Conservation (phyloP, 2,329 filamentous ascomycete genomes). For the Microthyrium microscopicum region DNA sequence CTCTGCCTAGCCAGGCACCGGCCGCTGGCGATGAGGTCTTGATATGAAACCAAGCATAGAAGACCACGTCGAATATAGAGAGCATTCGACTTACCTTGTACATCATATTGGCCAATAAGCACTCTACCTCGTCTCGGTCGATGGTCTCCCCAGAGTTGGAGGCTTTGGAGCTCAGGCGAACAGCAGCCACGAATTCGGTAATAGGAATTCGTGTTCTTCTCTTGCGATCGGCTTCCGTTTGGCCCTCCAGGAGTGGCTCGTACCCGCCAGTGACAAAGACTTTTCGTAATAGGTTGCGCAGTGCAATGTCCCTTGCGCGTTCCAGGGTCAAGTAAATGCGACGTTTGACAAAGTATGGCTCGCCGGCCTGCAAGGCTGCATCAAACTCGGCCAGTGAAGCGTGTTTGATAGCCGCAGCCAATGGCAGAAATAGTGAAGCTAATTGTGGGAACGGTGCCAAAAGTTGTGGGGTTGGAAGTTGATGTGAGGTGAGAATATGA, state of each 20-base stretch:
- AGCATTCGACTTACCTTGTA: constrained; percentile 58
- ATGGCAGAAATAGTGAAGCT: constrained; percentile 59
- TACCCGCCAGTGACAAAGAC: constrained; percentile 77
- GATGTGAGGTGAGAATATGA: constrained; percentile 72
- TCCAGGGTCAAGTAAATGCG: constrained; percentile 93
- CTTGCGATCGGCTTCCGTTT: constrained; percentile 43
- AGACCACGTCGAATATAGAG: constrained; percentile 5
- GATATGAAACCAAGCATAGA: not conserved
- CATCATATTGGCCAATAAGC: constrained; percentile 86
- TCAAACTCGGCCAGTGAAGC: constrained; percentile 79
- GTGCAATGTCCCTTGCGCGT: constrained; percentile 73
- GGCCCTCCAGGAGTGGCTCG: constrained; percentile 56
- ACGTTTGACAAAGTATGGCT: constrained; percentile 83
- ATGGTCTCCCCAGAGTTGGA: constrained; percentile 39
- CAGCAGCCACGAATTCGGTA: constrained; percentile 67
- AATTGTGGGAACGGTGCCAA: constrained; percentile 62
- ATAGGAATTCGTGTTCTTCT: constrained; percentile 62
- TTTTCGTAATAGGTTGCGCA: constrained; percentile 83
- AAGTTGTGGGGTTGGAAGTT: constrained; percentile 56
- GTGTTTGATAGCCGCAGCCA: constrained; percentile 61
- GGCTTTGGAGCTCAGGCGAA: constrained; percentile 52
- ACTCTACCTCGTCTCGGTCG: constrained; percentile 89
- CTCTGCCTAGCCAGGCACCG: constrained; percentile 4
- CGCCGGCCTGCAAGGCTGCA: constrained; percentile 58
- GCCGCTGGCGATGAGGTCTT: not conserved